Conservation (phyloP, 495 filamentous ascomycete genomes). For the Penicillium canescens region DNA sequence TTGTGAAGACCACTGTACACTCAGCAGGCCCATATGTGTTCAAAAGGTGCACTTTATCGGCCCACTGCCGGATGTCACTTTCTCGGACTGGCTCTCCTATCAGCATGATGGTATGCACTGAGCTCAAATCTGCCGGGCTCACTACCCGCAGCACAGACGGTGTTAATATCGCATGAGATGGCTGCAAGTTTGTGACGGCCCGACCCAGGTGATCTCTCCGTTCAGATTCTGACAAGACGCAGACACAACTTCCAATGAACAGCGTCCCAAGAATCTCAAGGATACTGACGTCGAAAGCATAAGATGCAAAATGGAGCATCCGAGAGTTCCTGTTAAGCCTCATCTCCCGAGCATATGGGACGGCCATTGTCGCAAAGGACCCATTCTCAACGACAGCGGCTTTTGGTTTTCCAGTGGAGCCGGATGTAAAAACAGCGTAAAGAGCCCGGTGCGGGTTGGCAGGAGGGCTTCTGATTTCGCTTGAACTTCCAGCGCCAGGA, state of each 20-base stretch:
- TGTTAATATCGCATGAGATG: slow-evolving; percentile 39
- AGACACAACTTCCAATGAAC: slow-evolving; percentile 39
- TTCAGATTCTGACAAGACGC: slow-evolving; percentile 38
- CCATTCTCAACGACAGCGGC: slow-evolving; percentile 24
- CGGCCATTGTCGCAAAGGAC: slow-evolving; percentile 8
- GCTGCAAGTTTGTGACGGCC: slow-evolving; percentile 33
- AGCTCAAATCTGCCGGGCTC: slow-evolving; percentile 29
- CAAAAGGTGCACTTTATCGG: slow-evolving; percentile 36
- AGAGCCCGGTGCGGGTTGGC: slow-evolving; percentile 4
- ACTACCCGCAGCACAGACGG: slow-evolving; percentile 38
- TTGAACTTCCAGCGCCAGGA: too few relatives aligned
- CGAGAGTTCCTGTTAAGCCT: slow-evolving; percentile 28
- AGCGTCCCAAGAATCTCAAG: slow-evolving; percentile 41
- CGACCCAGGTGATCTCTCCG: slow-evolving; percentile 32
- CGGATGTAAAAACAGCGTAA: slow-evolving; percentile 40
- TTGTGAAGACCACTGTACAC: slow-evolving; percentile 17
- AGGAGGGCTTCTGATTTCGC: too few relatives aligned
- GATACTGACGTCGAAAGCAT: slow-evolving; percentile 43
- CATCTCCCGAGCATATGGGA: slow-evolving; percentile 23
- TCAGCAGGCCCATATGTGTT: slow-evolving; percentile 58
- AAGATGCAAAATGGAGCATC: slow-evolving; percentile 45
- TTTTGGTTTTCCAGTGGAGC: slow-evolving; percentile 39
- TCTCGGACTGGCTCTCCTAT: slow-evolving; percentile 44
- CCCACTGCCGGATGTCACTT: slow-evolving; percentile 44
- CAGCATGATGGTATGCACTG: slow-evolving; percentile 32